Evolutionary conservation across 2,329 filamentous ascomycete species (phyloP).

Genomic region (Pseudogymnoascus sp.): DNA sequence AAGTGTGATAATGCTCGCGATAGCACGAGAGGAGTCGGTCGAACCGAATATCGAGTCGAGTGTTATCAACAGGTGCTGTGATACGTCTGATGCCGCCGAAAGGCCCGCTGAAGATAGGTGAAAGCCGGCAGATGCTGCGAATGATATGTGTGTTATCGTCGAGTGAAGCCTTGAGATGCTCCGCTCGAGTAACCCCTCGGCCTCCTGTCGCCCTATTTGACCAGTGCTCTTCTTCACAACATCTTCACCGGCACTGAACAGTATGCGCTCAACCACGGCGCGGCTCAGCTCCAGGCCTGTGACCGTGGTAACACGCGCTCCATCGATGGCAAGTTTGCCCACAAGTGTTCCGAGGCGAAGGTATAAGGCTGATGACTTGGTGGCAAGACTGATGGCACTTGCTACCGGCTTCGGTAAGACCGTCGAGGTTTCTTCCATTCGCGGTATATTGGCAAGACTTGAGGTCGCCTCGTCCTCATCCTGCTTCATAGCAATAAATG

Average conservation of each 20-base stretch:
- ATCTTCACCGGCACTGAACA: conserved; percentile 32
- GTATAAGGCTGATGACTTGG: conserved; percentile 50
- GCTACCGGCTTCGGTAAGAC: conserved; percentile 53
- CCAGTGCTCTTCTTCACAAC: conserved; percentile 27
- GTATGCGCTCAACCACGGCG: conserved; percentile 32
- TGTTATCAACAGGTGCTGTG: conserved; percentile 51
- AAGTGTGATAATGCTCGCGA: conserved; percentile 59
- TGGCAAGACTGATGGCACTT: conserved; percentile 53
- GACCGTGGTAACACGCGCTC: conserved; percentile 32
- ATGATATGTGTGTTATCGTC: conserved; percentile 52
- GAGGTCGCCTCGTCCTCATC: conserved; percentile 20
- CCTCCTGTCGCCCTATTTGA: conserved; percentile 43
- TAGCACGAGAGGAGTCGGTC: conserved; percentile 62
- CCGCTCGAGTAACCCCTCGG: conserved; percentile 50
- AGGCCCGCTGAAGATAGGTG: conserved; percentile 50
- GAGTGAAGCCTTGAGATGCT: conserved; percentile 51
- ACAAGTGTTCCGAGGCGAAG: conserved; percentile 33
- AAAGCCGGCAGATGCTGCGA: conserved; percentile 56
- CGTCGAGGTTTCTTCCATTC: conserved; percentile 32
- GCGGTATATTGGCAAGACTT: conserved; percentile 4
- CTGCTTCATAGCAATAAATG: conserved; percentile 20
- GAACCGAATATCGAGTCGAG: conserved; percentile 61
- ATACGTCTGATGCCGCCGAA: conserved; percentile 48
- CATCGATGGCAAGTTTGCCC: conserved; percentile 31
- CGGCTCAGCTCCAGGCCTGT: conserved; percentile 33